These are phyloP conservation scores for Glaciozyma martinii DNA, from an alignment of 768 basidiomycete species.

Conservation along the genomic window DNA sequence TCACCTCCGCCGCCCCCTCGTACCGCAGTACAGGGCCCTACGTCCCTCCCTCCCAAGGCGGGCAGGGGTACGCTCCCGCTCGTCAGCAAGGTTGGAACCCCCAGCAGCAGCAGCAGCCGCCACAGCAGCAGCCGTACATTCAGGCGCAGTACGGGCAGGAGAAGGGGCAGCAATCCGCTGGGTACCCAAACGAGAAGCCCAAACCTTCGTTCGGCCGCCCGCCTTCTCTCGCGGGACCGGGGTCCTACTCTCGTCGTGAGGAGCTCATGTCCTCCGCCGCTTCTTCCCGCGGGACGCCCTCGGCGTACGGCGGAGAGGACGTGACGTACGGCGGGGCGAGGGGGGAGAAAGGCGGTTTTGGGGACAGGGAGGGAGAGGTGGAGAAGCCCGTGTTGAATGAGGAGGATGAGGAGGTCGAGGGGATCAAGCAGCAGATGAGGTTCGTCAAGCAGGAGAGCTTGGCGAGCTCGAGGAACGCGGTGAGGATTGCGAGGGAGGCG, in stretches of 20 bases:
- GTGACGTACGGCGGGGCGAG: slow-evolving; percentile 8
- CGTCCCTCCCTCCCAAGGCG: slow-evolving; percentile 2
- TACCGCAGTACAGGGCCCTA: slow-evolving; percentile 15
- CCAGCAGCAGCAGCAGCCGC: background rate
- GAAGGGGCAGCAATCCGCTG: background rate
- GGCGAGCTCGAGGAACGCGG: slow-evolving; percentile 78
- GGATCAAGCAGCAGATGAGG: slow-evolving; percentile 84
- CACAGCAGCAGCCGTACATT: background rate
- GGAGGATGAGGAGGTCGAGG: slow-evolving; percentile 48
- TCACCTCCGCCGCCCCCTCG: slow-evolving; percentile 12
- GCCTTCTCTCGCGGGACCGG: background rate
- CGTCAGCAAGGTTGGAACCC: background rate
- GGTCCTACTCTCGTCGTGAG: background rate
- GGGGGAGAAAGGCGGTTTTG: background rate
- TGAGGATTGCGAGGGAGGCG: slow-evolving; percentile 86
- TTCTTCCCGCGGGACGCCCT: background rate
- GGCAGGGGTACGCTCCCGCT: background rate
- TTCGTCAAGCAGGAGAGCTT: slow-evolving; percentile 87
- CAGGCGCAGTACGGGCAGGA: background rate
- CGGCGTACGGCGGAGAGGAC: background rate
- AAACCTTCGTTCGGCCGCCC: background rate
- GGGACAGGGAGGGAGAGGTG: slow-evolving; percentile 2
- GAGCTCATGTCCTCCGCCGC: background rate
- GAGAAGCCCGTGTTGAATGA: slow-evolving; percentile 1
- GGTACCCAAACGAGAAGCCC: background rate